Evolutionary conservation across 2,329 filamentous ascomycete genomes (phyloP).

Genomic region (Penicillium frequentans): DNA sequence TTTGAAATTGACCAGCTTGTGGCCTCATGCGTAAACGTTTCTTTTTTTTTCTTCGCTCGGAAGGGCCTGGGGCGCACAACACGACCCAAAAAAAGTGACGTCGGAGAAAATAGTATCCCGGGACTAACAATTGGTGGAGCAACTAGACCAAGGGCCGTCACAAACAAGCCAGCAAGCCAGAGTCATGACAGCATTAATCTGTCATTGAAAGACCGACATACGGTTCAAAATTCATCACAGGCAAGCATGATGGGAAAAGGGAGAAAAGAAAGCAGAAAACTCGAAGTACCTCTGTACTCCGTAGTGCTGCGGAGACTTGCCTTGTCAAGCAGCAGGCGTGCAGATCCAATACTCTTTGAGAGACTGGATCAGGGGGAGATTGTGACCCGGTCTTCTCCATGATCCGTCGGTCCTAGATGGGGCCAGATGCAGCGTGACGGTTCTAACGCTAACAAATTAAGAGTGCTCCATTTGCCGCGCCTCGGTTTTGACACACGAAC

Average conservation of each 20-base stretch:
- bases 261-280: conserved; percentile 5
- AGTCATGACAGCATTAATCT: conserved; percentile 19
- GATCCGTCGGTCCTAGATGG: conserved; percentile 17
- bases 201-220: conserved; percentile 10
- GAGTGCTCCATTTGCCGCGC: conserved; percentile 12
- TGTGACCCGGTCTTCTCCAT: conserved; percentile 20
- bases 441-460: conserved; percentile 24
- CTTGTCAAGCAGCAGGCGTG: conserved; percentile 13
- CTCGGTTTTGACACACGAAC: conserved; percentile 13
- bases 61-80: conserved; percentile 1
- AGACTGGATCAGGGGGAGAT: conserved; percentile 22
- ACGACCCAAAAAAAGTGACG: neutral
- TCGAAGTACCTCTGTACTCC: neutral
- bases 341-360: conserved; percentile 20
- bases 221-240: conserved; percentile 9
- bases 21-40: conserved; percentile 2
- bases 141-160: conserved; percentile 16
- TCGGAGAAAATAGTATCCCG: neutral
- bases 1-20: conserved; percentile 5
- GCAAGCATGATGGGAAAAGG: conserved; percentile 4
- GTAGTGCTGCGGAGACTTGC: conserved; percentile 6
- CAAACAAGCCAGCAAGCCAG: conserved; percentile 8
- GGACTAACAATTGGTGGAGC: conserved; percentile 11
- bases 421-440: conserved; percentile 17
- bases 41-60: neutral